Evolutionary conservation across 495 filamentous ascomycete genomes (phyloP).

Genomic region (Aspergillus bridgeri): DNA sequence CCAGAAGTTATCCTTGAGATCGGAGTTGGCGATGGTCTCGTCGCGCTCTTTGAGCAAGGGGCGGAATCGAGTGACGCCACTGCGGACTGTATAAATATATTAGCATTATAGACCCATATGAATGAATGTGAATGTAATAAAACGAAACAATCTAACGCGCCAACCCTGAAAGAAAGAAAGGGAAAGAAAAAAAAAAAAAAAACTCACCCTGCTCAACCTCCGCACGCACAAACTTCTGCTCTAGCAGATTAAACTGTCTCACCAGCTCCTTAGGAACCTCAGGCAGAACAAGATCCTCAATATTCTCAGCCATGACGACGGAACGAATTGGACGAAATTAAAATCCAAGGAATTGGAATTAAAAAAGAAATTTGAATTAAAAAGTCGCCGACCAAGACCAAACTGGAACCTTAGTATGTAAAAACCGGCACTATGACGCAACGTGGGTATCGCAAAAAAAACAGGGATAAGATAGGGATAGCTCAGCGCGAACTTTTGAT

Average conservation of each 20-base stretch:
- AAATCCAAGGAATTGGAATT: too few species aligned
- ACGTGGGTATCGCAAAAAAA: too few species aligned
- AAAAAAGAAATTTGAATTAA: too few species aligned
- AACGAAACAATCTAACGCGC: background rate
- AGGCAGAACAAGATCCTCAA: slow-evolving; percentile 32
- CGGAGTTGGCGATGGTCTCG: slow-evolving; percentile 57
- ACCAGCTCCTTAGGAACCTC: slow-evolving; percentile 29
- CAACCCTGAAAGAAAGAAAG: too few species aligned
- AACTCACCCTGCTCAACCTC: slow-evolving; percentile 44
- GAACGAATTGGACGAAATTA: too few species aligned
- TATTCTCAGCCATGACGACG: slow-evolving; percentile 26
- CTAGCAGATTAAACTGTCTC: slow-evolving; percentile 32
- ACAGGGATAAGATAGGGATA: too few species aligned
- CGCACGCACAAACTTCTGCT: slow-evolving; percentile 37
- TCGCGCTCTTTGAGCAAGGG: background rate
- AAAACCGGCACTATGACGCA: too few species aligned
- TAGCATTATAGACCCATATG: too few species aligned
- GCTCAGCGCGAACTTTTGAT: too few species aligned
- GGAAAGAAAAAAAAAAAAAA: background rate
- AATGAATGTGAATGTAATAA: background rate
- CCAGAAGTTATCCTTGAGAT: slow-evolving; percentile 71
- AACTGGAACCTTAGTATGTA: too few species aligned
- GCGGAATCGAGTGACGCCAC: background rate
- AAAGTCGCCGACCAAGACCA: too few species aligned
- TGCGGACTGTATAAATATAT: too few species aligned